Evolutionary conservation across 2,329 filamentous ascomycete species (phyloP).

Genomic region (Thielaviopsis populi): DNA sequence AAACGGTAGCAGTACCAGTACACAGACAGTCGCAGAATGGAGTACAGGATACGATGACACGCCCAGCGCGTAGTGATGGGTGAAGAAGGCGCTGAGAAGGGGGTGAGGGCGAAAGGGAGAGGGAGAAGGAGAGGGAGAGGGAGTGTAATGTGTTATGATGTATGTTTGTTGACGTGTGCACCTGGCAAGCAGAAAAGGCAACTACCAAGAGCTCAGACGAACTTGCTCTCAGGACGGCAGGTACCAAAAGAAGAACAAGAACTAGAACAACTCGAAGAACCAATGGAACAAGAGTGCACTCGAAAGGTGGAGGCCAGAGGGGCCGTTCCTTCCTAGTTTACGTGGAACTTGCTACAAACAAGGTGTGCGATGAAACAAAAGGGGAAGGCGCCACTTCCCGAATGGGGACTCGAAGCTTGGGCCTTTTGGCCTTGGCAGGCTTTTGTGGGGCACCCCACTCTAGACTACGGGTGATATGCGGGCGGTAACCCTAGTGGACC

Average conservation of each 20-base stretch:
- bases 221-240: neutral
- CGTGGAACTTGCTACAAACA: constrained; percentile 7
- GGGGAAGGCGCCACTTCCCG: neutral
- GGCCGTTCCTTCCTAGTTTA: neutral
- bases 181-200: neutral
- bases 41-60: neutral
- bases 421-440: constrained; percentile 10
- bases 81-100: neutral
- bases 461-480: neutral
- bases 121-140: too few species aligned
- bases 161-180: too few species aligned
- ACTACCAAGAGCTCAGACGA: neutral
- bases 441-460: neutral
- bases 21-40: neutral
- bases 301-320: neutral
- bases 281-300: neutral
- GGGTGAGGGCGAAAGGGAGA: too few species aligned
- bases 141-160: too few species aligned
- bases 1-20: neutral
- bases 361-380: constrained; percentile 6
- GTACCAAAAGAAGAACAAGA: neutral
- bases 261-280: neutral
- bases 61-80: neutral
- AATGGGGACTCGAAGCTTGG: constrained; percentile 11
- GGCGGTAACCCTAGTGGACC: neutral